Base-by-base conservation (phyloP, 2,329 filamentous ascomycete species). In the Orbilia blumenaviensis region DNA sequence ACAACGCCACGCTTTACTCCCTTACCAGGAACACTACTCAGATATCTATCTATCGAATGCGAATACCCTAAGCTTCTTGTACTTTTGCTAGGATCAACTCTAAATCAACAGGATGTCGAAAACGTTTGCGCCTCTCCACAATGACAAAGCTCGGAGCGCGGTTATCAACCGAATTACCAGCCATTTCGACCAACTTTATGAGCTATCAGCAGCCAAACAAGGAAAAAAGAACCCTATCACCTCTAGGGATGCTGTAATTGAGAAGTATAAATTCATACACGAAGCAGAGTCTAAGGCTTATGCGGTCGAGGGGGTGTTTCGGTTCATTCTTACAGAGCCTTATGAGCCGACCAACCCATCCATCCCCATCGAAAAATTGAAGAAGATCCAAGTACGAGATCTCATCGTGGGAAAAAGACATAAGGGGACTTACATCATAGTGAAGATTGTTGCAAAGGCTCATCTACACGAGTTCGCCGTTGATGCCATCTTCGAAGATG, bases 371-470 rank as follows among this genome's bases (percentile, higher is more conserved):
- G 72, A 76, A 4, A 76, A 69, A 32, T 14, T 76, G 23, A 76
- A 38, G 29, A 76, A 76, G 23, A 52, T 76, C 18, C 72, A 69
- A 21, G 50, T 48, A 4, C 69, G 68, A 32, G 72, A 76, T 38
- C 58, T 76, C 0, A 36, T 68, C 7, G 25, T 76, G 12, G 72
- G 72, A 2, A 64, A 61, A 12, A 64, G 58, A 8, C 72, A 76
- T 21, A 61, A 23, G 8, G 64, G 72, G 1, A 14, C 38, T 18
- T 69, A 76, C 36, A 34, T 76, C 2, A 76, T 69, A 27, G 44
- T 69, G 7, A 50, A 44, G 14, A 16, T 69, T 8, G 29, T 21
- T 8, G 16, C 9, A 21, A 56, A 5, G 12, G 27, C 72, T 25
- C 32, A 34, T 2, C 36, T 42, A 6, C 34, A 29, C 9, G 64